Conservation (phyloP, 345 rosid genomes). For the Limnanthes douglasii region DNA sequence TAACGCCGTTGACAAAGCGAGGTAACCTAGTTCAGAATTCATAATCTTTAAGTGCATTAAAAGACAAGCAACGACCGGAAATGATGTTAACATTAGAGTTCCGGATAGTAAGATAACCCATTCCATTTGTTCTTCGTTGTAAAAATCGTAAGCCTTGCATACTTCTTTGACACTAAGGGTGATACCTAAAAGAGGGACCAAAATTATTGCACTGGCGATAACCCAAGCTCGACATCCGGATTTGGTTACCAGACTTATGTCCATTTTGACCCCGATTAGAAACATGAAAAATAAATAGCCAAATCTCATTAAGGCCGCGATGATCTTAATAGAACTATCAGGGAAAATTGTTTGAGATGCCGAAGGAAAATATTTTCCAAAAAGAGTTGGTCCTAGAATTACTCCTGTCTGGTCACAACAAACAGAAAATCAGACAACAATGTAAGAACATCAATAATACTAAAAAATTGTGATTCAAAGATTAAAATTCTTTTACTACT, state of each 20-base stretch:
- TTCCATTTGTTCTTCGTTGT: accelerated
- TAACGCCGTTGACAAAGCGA: constrained; percentile 21
- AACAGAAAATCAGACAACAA: no score
- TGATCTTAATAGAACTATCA: background rate
- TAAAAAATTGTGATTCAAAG: no score
- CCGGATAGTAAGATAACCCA: background rate
- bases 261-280: constrained; percentile 18
- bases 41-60: constrained; percentile 20
- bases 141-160: background rate
- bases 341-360: constrained; percentile 10
- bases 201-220: background rate
- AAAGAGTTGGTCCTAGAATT: constrained; percentile 12
- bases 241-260: constrained; percentile 6
- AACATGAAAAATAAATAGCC: constrained; percentile 17
- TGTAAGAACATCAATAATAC: no score
- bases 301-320: constrained; percentile 8
- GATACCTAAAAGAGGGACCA: background rate
- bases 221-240: constrained; percentile 6
- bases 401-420: constrained; percentile 13
- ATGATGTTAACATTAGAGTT: constrained; percentile 5
- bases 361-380: constrained; percentile 5
- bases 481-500: no score
- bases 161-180: background rate
- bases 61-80: constrained; percentile 13
- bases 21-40: constrained; percentile 19